Percentiles rank a stretch among this genome's conserved stretches.
These are phyloP conservation scores for Rhodofomes roseus DNA, from an alignment of 1,284 basidiomycete genomes.

Conservation along the genomic window DNA sequence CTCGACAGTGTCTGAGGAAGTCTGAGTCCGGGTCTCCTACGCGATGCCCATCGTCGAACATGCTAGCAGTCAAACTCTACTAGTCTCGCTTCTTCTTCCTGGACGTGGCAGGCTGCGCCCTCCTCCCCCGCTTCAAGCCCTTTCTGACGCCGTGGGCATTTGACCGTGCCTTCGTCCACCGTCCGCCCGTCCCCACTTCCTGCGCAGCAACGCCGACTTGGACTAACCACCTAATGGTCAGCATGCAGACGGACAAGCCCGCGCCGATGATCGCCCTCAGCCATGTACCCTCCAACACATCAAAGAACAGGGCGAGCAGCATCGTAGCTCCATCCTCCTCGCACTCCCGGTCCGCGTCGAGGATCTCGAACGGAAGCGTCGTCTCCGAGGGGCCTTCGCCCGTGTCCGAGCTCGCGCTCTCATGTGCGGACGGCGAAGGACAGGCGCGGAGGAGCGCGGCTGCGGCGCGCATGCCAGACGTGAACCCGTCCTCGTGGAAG, in stretches of 20 bases:
- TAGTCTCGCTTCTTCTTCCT: not conserved
- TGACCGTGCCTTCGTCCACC: too few relatives aligned
- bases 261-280: conserved; percentile 14
- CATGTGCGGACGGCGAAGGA: not conserved
- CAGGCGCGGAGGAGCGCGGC: conserved; percentile 10
- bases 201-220: not conserved
- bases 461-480: conserved; percentile 52
- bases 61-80: too few relatives aligned
- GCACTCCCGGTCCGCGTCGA: conserved; percentile 18
- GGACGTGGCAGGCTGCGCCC: too few relatives aligned
- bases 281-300: conserved; percentile 13
- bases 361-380: conserved; percentile 29
- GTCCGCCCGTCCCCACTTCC: not conserved
- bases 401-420: too few relatives aligned
- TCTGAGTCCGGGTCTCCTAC: too few relatives aligned
- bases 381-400: not conserved
- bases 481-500: conserved; percentile 83
- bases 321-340: conserved; percentile 1
- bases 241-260: conserved; percentile 8
- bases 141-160: too few relatives aligned
- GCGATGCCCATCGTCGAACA: too few relatives aligned
- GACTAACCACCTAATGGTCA: not conserved
- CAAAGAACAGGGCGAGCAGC: conserved; percentile 18
- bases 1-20: too few relatives aligned
- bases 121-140: too few relatives aligned